Percentiles rank a stretch among this genome's conserved stretches.
phyloP scores from a whole-genome alignment of 2,329 filamentous ascomycete genomes.

The Thermochaetoides dissita region DNA sequence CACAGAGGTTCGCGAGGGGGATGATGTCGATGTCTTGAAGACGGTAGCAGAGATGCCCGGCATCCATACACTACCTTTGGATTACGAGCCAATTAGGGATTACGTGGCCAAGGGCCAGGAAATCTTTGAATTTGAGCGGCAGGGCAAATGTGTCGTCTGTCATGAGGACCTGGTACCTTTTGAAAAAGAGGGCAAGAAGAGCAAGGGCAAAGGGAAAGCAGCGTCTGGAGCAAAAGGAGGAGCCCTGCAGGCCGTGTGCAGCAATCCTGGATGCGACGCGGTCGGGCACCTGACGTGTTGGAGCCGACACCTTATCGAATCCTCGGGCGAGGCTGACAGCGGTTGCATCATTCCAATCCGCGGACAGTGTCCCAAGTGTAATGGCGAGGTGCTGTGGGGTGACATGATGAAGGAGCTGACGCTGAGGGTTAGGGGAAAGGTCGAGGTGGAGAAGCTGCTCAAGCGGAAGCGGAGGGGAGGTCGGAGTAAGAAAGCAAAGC shows the following conservation, averaged over 20 bases:
- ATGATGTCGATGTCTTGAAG: not conserved
- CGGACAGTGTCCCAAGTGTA: slow-evolving; percentile 61
- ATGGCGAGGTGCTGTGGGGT: slow-evolving; percentile 49
- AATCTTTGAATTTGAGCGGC: slow-evolving; percentile 40
- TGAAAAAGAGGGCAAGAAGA: slow-evolving; percentile 6
- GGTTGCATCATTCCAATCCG: slow-evolving; percentile 45
- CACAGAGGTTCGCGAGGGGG: not conserved
- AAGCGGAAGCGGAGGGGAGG: slow-evolving; percentile 30
- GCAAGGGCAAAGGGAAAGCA: not conserved
- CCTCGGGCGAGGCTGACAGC: slow-evolving; percentile 20
- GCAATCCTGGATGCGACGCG: slow-evolving; percentile 37
- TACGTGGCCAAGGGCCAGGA: slow-evolving; percentile 42
- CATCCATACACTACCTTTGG: slow-evolving; percentile 39
- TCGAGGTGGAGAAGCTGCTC: slow-evolving; percentile 56
- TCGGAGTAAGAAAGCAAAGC: slow-evolving; percentile 2
- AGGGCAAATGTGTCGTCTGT: slow-evolving; percentile 43
- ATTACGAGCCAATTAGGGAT: slow-evolving; percentile 37
- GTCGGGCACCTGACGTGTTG: slow-evolving; percentile 49
- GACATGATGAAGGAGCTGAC: slow-evolving; percentile 74
- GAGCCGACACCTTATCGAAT: slow-evolving; percentile 36
- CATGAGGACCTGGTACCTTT: slow-evolving; percentile 28
- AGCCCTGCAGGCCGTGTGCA: slow-evolving; percentile 46
- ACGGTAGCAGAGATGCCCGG: slow-evolving; percentile 23
- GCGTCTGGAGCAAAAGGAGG: not conserved
- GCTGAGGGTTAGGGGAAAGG: slow-evolving; percentile 54